These are phyloP conservation scores for Penstemon barbatus DNA, from an alignment of 257 asterid species.

Conservation along the genomic window DNA sequence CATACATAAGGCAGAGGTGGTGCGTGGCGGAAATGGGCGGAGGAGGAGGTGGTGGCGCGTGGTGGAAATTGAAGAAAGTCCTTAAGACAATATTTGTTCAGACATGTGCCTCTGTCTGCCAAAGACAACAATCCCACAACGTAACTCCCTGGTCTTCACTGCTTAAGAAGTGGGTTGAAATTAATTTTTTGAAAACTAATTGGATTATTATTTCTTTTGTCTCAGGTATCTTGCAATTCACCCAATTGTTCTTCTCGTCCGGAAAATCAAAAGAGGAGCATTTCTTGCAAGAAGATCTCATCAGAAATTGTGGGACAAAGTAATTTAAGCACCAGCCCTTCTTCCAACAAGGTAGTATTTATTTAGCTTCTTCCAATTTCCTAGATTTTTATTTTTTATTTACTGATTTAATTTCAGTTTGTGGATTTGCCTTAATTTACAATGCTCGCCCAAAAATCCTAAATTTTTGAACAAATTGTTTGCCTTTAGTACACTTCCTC, in stretches of 20 bases:
- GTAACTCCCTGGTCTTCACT: conserved; percentile 28
- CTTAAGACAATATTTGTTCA: conserved; percentile 66
- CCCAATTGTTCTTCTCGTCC: conserved; percentile 30
- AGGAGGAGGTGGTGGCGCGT: conserved; percentile 51
- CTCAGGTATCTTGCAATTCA: conserved; percentile 48
- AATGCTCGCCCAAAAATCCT: not conserved
- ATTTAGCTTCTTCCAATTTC: not conserved
- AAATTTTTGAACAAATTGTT: not conserved
- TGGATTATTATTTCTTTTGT: not conserved
- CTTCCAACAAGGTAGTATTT: conserved; percentile 52
- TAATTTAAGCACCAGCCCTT: conserved; percentile 41
- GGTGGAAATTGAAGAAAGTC: conserved; percentile 65
- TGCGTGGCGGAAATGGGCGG: conserved; percentile 48
- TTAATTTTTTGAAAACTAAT: conserved; percentile 1
- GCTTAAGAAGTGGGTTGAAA: conserved; percentile 1
- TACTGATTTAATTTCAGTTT: conserved; percentile 1
- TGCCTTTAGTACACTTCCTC: not conserved
- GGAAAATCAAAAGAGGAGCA: conserved; percentile 39
- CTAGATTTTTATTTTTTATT: not conserved
- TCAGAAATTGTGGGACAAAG: conserved; percentile 33
- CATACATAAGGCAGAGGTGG: not conserved
- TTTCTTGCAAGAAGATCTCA: conserved; percentile 36
- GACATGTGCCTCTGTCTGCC: conserved; percentile 68
- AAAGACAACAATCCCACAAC: conserved; percentile 35
- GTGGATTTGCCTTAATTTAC: not conserved